Percentiles rank a stretch among this genome's conserved stretches.
Evolutionary conservation across 2,329 filamentous ascomycete species (phyloP).

Genomic region (Epichloe typhina): DNA sequence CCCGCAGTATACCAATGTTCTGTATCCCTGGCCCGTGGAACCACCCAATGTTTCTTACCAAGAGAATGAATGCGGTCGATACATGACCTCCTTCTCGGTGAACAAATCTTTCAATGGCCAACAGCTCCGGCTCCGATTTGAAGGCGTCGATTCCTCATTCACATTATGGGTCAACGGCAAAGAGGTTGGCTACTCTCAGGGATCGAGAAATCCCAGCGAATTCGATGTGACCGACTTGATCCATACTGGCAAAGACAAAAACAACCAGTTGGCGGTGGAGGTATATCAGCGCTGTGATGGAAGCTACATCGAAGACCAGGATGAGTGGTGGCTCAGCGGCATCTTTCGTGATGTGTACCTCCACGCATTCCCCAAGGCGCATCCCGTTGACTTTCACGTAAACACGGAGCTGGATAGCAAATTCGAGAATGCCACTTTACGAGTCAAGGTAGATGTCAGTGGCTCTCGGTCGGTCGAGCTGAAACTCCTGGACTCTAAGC

Average conservation of each 20-base stretch:
- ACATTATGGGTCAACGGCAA: slow-evolving; percentile 57
- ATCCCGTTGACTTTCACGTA: slow-evolving; percentile 43
- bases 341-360: slow-evolving; percentile 61
- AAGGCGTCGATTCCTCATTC: slow-evolving; percentile 62
- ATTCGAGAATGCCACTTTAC: slow-evolving; percentile 39
- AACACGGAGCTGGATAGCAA: slow-evolving; percentile 41
- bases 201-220: slow-evolving; percentile 57
- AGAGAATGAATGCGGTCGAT: slow-evolving; percentile 53
- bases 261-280: slow-evolving; percentile 49
- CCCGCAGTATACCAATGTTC: slow-evolving; percentile 58
- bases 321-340: slow-evolving; percentile 55
- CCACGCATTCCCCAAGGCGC: slow-evolving; percentile 42
- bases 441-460: slow-evolving; percentile 30
- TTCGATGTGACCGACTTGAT: slow-evolving; percentile 53
- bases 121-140: slow-evolving; percentile 56
- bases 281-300: slow-evolving; percentile 64
- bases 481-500: slow-evolving; percentile 24
- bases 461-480: slow-evolving; percentile 17
- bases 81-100: slow-evolving; percentile 43
- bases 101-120: slow-evolving; percentile 30
- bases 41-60: slow-evolving; percentile 52
- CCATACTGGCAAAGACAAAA: slow-evolving; percentile 20
- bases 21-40: slow-evolving; percentile 53
- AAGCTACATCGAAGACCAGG: slow-evolving; percentile 58
- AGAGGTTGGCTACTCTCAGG: slow-evolving; percentile 59